Base-by-base conservation (phyloP, 2,329 filamentous ascomycete genomes). In the Apiospora sp. region DNA sequence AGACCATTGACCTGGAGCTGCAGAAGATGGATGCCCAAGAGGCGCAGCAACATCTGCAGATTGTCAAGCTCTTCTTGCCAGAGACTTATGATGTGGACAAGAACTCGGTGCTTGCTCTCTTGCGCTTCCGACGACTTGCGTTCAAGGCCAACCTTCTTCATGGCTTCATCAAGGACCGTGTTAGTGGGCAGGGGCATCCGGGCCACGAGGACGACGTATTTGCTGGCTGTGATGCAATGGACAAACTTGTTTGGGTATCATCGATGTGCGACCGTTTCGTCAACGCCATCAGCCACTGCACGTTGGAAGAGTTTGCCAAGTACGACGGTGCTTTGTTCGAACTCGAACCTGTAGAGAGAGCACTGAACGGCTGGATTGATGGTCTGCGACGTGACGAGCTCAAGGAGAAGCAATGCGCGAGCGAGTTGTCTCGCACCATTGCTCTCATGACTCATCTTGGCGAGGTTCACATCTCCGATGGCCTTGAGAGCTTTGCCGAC, bases 1-100 rank as follows among this genome's bases (percentile, higher is more conserved):
- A 98, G 85, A 95, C 95, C 0, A 97, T 99, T 74, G 95, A 98
- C 76, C 87, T 98, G 43, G 95, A 98, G 81, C 86, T 98, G 72
- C 90, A 93, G 71, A 92, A 93, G 72, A 89, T 98, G 79, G 94
- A 97, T 77, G 95, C 95, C 0, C 92, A 97, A 77, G 94, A 98
- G 84, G 94, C 95, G 2, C 88, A 91, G 51, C 93, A 98, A 80
- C 95, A 98, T 79, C 88, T 99, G 41, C 90, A 92, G 24, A 98
- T 99, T 77, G 89, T 98, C 75, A 94, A 95, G 82, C 84, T 96
- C 14, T 98, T 98, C 86, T 85, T 98, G 64, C 95, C 95, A 0
- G 95, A 97, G 74, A 92, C 90, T 27, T 98, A 94, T 80, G 91
- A 93, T 76, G 85, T 90, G 24, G 95, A 98, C 75, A 89, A 91